These are phyloP conservation scores for Clarireedia homoeocarpa DNA, from an alignment of 2,329 filamentous ascomycete species.

Conservation along the genomic window DNA sequence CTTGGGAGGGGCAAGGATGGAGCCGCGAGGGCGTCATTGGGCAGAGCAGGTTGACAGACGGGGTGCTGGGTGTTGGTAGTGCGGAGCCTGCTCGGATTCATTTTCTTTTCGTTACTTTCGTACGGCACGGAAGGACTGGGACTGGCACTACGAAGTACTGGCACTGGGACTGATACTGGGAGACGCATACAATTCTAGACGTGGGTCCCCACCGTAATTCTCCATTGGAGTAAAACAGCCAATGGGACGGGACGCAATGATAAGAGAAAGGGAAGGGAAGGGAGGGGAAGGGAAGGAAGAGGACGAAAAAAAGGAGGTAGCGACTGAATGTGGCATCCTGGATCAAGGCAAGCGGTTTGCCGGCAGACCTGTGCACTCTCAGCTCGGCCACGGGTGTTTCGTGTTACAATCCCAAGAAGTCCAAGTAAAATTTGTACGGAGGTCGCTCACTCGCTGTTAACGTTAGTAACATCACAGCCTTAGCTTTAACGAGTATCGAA, in stretches of 20 bases:
- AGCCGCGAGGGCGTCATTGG: conserved; percentile 1
- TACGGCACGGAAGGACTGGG: too few relatives aligned
- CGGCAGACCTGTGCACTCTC: not conserved
- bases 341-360: not conserved
- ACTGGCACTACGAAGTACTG: too few relatives aligned
- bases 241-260: not conserved
- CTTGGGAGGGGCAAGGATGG: conserved; percentile 8
- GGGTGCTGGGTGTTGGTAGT: not conserved
- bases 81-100: not conserved
- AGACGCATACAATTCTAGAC: not conserved
- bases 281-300: not conserved
- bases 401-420: not conserved
- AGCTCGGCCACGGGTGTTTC: not conserved
- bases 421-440: too few relatives aligned
- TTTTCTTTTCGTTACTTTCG: not conserved
- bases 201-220: not conserved
- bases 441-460: too few relatives aligned
- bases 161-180: too few relatives aligned
- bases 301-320: not conserved
- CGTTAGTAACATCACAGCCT: not conserved
- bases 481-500: not conserved
- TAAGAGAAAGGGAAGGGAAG: not conserved
- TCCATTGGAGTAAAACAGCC: not conserved
- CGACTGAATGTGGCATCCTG: not conserved
- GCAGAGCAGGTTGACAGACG: not conserved